Conservation (phyloP, 768 basidiomycete species). For the Trametes sanguinea region DNA sequence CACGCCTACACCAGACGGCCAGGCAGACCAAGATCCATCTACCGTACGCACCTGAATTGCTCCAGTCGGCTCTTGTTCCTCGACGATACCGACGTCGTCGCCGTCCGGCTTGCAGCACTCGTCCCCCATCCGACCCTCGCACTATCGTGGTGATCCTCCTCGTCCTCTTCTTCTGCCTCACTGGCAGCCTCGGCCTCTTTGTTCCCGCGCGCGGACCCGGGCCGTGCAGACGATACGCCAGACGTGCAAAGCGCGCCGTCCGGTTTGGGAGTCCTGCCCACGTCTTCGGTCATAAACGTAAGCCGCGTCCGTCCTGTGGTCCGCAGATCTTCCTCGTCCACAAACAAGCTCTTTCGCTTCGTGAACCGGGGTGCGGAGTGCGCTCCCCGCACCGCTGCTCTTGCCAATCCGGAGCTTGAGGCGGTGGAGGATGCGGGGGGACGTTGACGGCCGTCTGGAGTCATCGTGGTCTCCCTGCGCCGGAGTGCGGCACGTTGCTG, state of each 20-base stretch:
- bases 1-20: not conserved
- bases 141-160: conserved; percentile 1
- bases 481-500: conserved; percentile 39
- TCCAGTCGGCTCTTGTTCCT: conserved; percentile 26
- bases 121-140: not conserved
- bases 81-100: conserved; percentile 6
- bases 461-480: conserved; percentile 51
- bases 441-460: conserved; percentile 43
- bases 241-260: not conserved
- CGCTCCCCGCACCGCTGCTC: conserved; percentile 3
- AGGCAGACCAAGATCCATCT: not conserved
- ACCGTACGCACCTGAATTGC: conserved; percentile 33
- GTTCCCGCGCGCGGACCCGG: conserved; percentile 17
- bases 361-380: conserved; percentile 19
- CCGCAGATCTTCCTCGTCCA: conserved; percentile 28
- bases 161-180: too few relatives aligned
- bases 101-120: not conserved
- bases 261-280: conserved; percentile 17
- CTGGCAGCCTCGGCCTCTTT: not conserved
- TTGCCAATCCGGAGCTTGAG: not conserved
- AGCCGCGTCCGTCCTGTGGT: conserved; percentile 26
- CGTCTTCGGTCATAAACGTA: conserved; percentile 23
- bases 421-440: not conserved
- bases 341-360: conserved; percentile 12
- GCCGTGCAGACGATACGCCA: conserved; percentile 21